A percentile compares a stretch with the other conserved stretches of the same genome.
Evolutionary conservation across 331 rosid species (phyloP).

Genomic region (Cydonia oblonga): DNA sequence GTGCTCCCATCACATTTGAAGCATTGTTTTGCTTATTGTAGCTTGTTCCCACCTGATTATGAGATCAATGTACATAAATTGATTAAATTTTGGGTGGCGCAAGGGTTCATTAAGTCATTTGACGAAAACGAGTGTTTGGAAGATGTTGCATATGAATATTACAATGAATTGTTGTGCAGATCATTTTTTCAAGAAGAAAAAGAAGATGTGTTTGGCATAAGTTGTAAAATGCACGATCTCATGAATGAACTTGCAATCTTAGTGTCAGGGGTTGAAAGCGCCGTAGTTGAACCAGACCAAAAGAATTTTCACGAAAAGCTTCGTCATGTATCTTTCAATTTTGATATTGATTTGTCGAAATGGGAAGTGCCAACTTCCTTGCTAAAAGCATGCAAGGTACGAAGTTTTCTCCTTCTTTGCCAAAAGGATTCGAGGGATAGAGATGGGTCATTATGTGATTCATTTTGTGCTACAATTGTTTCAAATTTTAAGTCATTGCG

Average conservation of each 20-base stretch:
- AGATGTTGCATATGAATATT: conserved; percentile 27
- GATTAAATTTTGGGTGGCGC: conserved; percentile 16
- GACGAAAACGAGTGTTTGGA: not conserved
- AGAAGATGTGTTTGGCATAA: not conserved
- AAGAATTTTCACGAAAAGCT: not conserved
- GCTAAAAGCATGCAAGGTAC: accelerated
- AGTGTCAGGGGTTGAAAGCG: not conserved
- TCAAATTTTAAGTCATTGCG: not conserved
- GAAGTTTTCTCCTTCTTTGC: not conserved
- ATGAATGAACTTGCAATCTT: not conserved
- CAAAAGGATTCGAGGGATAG: accelerated
- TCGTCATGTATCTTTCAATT: not conserved
- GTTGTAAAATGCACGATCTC: conserved; percentile 17
- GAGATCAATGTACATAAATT: not conserved
- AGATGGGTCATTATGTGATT: no score
- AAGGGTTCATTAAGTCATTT: not conserved
- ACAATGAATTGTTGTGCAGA: conserved; percentile 9
- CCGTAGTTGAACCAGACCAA: accelerated
- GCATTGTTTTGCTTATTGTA: conserved; percentile 31
- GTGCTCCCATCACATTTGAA: conserved; percentile 16
- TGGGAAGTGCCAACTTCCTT: not conserved
- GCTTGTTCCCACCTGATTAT: conserved; percentile 13
- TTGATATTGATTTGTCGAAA: accelerated
- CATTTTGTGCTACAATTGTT: not conserved
- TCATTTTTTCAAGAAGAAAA: conserved; percentile 22